phyloP scores from a whole-genome alignment of 106 monocot genomes.

The Xerophyta viscosa region DNA sequence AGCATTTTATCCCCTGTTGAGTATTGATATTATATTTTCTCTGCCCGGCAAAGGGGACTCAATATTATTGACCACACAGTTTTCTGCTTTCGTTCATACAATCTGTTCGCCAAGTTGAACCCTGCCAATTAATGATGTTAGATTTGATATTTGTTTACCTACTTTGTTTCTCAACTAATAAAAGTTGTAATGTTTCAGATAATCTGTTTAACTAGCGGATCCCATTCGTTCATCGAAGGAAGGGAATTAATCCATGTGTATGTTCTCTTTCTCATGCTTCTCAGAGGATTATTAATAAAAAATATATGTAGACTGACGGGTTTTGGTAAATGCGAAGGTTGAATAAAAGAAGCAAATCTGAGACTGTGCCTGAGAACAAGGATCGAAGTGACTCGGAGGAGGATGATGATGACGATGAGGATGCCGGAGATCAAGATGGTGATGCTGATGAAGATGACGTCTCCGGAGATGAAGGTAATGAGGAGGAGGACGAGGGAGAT shows the following conservation, averaged over 20 bases:
- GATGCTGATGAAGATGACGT: slow-evolving; percentile 13
- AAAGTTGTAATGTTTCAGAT: slow-evolving; percentile 13
- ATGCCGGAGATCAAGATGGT: slow-evolving; percentile 10
- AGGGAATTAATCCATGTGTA: slow-evolving; percentile 6
- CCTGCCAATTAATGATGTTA: too few relatives aligned
- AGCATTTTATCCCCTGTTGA: too few relatives aligned
- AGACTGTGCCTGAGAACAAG: slow-evolving; percentile 15
- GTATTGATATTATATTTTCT: too few relatives aligned
- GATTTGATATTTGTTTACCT: too few relatives aligned
- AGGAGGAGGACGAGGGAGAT: slow-evolving; percentile 3
- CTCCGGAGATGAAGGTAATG: slow-evolving; percentile 14
- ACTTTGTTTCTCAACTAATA: too few relatives aligned
- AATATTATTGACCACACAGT: too few relatives aligned
- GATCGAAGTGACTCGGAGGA: slow-evolving; percentile 18
- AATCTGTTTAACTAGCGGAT: background rate
- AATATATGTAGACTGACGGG: background rate
- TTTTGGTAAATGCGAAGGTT: background rate
- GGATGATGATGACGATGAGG: slow-evolving; percentile 18
- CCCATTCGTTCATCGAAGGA: background rate
- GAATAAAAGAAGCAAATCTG: slow-evolving; percentile 6
- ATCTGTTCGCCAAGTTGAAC: too few relatives aligned
- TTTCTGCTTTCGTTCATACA: too few relatives aligned
- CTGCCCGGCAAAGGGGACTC: too few relatives aligned
- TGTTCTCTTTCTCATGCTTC: background rate
- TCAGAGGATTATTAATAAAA: background rate